Base-by-base conservation (phyloP, 441 rosid genomes). In the Mallotus repandus region DNA sequence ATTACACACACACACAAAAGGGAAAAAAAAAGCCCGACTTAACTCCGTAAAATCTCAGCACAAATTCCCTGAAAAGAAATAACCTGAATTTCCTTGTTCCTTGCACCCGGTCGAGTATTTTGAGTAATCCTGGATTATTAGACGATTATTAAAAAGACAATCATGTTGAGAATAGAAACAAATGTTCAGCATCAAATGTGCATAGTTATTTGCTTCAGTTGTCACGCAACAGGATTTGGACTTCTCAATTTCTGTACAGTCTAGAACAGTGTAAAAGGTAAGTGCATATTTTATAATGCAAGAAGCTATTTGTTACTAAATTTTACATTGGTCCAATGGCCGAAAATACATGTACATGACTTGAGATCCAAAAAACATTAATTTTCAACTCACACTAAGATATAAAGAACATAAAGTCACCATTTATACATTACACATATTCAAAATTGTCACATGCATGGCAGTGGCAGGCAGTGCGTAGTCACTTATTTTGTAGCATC, bases 401-500 rank as follows among this genome's bases (percentile, higher is more conserved):
- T 14, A 50, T 74, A 70, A 21, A 22, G 22, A 61, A 9, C 67
- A 46, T n/a, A 25, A 16, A 45, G 48, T 22, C 18, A 46, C 16
- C 38, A 62, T 13, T 25, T 48, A 67, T 35, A 38, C 19, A 58
- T 48, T 66, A 38, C 53, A 57, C 35, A 9, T 59, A 53, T 60
- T 64, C 25, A 55, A 46, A 74, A 74, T 35, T 68, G 35, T 32
- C 73, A 75, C 54, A 61, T 38, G 50, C 75, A 78, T 29, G 66
- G 46, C 70, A 60, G 32, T 52, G 49, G 29, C 65, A 62, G 21
- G 25, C 32, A 38, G 41, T 38, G 6, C 41, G 7, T 38, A 52
- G 55, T 84, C 84, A 93, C 78, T 87, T 86, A 71, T 70, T 73
- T 11, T 87, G 86, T 66, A 91, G 80, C 88, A 92, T 89, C 82